Evolutionary conservation across 225 moss, liverwort and hornwort species (phyloP), one percentile per base, ranked within the genome.

Genomic region (Antitrichia curtipendula): DNA sequence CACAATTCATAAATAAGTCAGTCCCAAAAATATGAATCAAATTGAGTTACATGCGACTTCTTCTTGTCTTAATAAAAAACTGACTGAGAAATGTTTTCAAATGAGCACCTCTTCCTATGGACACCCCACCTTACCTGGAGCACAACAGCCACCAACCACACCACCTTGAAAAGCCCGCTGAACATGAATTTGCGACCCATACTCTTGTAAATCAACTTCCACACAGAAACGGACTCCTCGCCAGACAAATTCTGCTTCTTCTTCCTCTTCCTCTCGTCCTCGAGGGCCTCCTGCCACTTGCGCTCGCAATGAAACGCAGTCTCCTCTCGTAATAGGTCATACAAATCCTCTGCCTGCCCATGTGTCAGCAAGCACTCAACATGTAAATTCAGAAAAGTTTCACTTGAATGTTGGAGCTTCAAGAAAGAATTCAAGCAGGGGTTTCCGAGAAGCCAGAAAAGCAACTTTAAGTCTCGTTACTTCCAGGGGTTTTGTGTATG

Each of bases 281-380:
- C 89, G 28, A 90, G 21, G 15, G 87, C 90, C 66, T 88, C 61
- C 13, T 94, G 88, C 97, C 97, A 97, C 20, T 75, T 74, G 59
- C 87, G 88, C 91, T 96, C 95, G 86, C 96, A 95, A 58, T 93
- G 83, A 27, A 61, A 40, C 8, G 95, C 88, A 7, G 54, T 92
- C 54, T 97, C 97, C 27, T 94, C 94, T 31, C 87, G 90, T 36
- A 90, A 38, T 19, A 98, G 80, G 66, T 98, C 98, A 72, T 93
- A 96, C 82, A 98, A 82, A 93, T 97, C 95, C 77, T 96, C 97
- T 49, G 89, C 94, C 97, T 97, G 93, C 82, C 45, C 63, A 25
- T 73, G 34, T 5, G 40, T 75, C 74, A 61, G 50, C 75, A 62
- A 85, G 20, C 85, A 49, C 85, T 74, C 61, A 25, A 20, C 75